Conservation (phyloP, 2,329 filamentous ascomycete species). For the Epichloe gansuensis region DNA sequence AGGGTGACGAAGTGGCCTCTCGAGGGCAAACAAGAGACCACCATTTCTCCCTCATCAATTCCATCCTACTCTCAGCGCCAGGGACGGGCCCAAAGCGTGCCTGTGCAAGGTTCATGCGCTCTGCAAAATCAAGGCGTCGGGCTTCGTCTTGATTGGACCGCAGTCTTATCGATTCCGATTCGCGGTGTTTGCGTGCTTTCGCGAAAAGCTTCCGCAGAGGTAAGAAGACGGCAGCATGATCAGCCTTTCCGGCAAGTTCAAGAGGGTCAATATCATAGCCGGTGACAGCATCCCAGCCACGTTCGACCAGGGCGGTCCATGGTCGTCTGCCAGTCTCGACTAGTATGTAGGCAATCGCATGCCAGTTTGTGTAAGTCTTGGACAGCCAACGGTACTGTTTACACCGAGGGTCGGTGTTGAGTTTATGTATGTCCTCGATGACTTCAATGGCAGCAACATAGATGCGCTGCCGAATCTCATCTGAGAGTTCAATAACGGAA, state of each 20-base stretch:
- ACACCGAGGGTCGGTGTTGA: slow-evolving; percentile 44
- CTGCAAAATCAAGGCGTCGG: slow-evolving; percentile 34
- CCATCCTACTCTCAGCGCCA: slow-evolving; percentile 32
- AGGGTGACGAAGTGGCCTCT: slow-evolving; percentile 6
- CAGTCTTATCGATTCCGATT: slow-evolving; percentile 36
- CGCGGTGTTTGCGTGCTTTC: slow-evolving; percentile 38
- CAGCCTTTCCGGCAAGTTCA: slow-evolving; percentile 31
- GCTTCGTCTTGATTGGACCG: slow-evolving; percentile 35
- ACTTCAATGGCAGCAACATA: slow-evolving; percentile 64
- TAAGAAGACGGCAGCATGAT: slow-evolving; percentile 37
- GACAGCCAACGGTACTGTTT: slow-evolving; percentile 37
- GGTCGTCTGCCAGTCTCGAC: slow-evolving; percentile 33
- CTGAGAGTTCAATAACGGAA: slow-evolving; percentile 40
- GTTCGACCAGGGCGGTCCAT: slow-evolving; percentile 37
- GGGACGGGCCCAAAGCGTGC: slow-evolving; percentile 35
- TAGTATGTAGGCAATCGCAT: slow-evolving; percentile 35
- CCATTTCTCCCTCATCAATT: slow-evolving; percentile 37
- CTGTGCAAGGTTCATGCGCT: slow-evolving; percentile 30
- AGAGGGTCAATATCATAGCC: slow-evolving; percentile 25
- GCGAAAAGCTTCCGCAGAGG: slow-evolving; percentile 41
- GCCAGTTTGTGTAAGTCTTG: slow-evolving; percentile 39
- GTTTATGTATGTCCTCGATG: slow-evolving; percentile 52
- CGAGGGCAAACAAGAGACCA: slow-evolving; percentile 31
- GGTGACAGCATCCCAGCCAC: slow-evolving; percentile 35
- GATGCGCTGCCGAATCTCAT: slow-evolving; percentile 53